These are phyloP conservation scores for Cercospora sp. DNA, from an alignment of 2,329 filamentous ascomycete genomes.

Conservation along the genomic window DNA sequence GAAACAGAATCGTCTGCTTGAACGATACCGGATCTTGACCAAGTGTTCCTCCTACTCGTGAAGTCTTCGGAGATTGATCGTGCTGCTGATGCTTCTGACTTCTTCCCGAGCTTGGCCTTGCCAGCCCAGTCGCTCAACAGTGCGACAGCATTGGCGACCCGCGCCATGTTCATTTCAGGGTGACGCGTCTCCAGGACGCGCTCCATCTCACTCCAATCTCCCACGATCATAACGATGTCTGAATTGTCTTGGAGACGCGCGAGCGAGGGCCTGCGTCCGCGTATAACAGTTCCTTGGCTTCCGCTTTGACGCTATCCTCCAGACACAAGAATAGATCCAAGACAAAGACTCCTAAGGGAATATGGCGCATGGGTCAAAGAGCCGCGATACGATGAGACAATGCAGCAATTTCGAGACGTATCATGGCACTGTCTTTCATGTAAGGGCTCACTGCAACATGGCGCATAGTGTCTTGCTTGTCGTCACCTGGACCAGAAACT, in stretches of 20 bases:
- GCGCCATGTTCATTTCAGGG: slow-evolving; percentile 4
- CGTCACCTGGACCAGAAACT: not conserved
- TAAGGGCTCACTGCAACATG: not conserved
- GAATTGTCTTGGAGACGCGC: too few relatives aligned
- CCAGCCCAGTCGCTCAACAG: slow-evolving; percentile 1
- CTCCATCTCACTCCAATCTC: slow-evolving; percentile 3
- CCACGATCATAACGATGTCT: not conserved
- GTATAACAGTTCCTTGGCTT: slow-evolving; percentile 1
- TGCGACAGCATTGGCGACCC: slow-evolving; percentile 4
- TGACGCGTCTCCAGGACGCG: slow-evolving; percentile 13
- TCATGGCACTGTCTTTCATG: not conserved
- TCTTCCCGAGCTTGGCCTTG: slow-evolving; percentile 2
- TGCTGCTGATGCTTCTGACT: not conserved
- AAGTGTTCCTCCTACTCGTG: not conserved
- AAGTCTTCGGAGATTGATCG: not conserved
- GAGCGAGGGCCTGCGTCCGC: not conserved
- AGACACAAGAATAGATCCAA: not conserved
- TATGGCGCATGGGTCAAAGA: not conserved
- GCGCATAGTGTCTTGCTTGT: not conserved
- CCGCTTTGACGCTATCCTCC: not conserved
- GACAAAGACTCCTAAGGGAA: not conserved
- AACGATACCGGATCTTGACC: not conserved
- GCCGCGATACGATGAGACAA: not conserved
- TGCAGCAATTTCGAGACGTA: not conserved
- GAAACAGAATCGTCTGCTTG: not conserved